Evolutionary conservation across 139 green algal species (phyloP).

Genomic region (Nannochloris sp.): DNA sequence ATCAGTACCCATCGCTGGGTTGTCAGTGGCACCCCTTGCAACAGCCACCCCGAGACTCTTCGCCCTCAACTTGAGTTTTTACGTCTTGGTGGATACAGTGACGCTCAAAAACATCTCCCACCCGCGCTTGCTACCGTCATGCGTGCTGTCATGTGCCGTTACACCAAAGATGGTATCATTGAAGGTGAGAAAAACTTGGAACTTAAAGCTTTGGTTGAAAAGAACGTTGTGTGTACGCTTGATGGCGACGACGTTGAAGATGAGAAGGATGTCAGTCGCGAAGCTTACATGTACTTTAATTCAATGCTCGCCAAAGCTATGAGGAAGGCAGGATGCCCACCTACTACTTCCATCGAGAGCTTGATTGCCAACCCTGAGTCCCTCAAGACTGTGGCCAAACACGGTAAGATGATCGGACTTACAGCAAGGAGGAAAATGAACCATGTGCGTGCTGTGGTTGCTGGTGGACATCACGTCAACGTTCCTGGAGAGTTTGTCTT

Average conservation of each 20-base stretch:
- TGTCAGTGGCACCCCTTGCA: conserved; percentile 19
- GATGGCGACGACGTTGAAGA: conserved; percentile 1
- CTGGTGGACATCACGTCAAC: background rate
- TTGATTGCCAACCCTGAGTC: no score
- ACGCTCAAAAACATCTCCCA: conserved; percentile 1
- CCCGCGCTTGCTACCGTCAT: conserved; percentile 8
- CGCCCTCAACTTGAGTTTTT: conserved; percentile 7
- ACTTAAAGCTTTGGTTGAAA: conserved; percentile 6
- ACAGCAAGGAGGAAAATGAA: background rate
- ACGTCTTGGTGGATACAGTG: conserved; percentile 1
- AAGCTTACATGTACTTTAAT: no score
- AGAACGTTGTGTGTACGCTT: background rate
- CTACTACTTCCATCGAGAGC: no score
- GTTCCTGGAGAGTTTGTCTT: background rate
- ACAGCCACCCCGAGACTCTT: conserved; percentile 8
- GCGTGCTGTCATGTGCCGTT: conserved; percentile 5
- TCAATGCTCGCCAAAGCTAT: no score
- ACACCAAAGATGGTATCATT: conserved; percentile 13
- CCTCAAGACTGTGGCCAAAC: no score
- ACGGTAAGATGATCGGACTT: background rate
- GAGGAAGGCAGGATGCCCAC: no score
- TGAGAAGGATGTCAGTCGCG: no score
- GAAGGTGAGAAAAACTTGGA: conserved; percentile 15
- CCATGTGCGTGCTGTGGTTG: background rate
- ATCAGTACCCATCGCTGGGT: conserved; percentile 16